Evolutionary conservation across 768 basidiomycete genomes (phyloP).

Genomic region (Podaxis mareebaensis): DNA sequence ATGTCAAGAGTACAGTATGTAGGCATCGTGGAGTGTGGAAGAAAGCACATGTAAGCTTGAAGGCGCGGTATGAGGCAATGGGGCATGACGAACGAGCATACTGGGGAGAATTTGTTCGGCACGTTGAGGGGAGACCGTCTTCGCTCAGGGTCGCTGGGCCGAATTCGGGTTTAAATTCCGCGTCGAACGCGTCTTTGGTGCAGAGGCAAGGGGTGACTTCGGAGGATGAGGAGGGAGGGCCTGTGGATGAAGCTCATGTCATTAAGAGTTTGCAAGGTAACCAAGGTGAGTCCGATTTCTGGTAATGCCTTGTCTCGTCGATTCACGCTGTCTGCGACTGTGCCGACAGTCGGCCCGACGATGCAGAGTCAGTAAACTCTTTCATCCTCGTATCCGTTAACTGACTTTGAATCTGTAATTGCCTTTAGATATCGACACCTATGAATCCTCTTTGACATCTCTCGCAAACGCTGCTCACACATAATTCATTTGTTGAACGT

Average conservation of each 20-base stretch:
- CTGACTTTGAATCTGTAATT: neutral
- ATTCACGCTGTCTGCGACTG: neutral
- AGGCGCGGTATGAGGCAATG: slow-evolving; percentile 56
- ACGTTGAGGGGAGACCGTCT: slow-evolving; percentile 53
- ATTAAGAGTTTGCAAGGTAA: slow-evolving; percentile 16
- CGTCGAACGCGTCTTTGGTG: slow-evolving; percentile 15
- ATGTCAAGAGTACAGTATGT: slow-evolving; percentile 75
- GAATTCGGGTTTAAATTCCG: slow-evolving; percentile 6
- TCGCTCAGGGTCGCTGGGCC: slow-evolving; percentile 23
- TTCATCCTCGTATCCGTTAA: neutral
- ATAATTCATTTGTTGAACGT: neutral
- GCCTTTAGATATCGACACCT: slow-evolving; percentile 2
- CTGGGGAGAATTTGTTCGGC: slow-evolving; percentile 70
- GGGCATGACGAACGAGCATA: slow-evolving; percentile 56
- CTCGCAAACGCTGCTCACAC: slow-evolving; percentile 1
- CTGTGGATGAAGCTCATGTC: slow-evolving; percentile 23
- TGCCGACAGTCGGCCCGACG: neutral
- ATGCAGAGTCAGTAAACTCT: slow-evolving; percentile 11
- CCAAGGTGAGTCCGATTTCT: slow-evolving; percentile 10
- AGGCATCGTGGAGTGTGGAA: slow-evolving; percentile 71
- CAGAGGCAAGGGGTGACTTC: slow-evolving; percentile 22
- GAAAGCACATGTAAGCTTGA: slow-evolving; percentile 48
- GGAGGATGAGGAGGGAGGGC: slow-evolving; percentile 21
- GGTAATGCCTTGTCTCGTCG: neutral
- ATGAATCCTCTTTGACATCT: slow-evolving; percentile 10